Conservation (phyloP, 768 basidiomycete species). For the Psilocybe tampanensis region DNA sequence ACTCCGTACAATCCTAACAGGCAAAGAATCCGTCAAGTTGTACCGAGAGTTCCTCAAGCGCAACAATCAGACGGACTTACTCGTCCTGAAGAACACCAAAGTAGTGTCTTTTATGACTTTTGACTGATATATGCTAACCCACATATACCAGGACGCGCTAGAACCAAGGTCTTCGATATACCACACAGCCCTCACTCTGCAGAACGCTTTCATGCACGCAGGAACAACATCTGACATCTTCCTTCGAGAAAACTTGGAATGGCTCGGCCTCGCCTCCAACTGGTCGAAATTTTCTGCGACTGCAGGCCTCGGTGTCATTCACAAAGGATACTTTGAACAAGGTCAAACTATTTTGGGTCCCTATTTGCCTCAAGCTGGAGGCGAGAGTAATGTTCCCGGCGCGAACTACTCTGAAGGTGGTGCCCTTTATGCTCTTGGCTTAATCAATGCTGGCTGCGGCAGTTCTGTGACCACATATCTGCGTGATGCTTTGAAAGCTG, state of each 20-base stretch:
- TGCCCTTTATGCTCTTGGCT: constrained; percentile 90
- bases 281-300: constrained; percentile 99
- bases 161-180: constrained; percentile 96
- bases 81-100: constrained; percentile 92
- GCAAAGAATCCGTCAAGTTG: constrained; percentile 89
- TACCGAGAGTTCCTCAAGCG: constrained; percentile 95
- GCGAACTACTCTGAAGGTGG: constrained; percentile 95
- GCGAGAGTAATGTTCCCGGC: constrained; percentile 75
- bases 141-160: constrained; percentile 67
- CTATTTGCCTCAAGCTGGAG: constrained; percentile 82
- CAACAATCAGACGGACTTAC: constrained; percentile 90
- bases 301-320: constrained; percentile 95
- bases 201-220: constrained; percentile 98
- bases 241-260: constrained; percentile 94
- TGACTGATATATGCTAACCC: constrained; percentile 3
- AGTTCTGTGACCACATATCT: constrained; percentile 77
- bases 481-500: constrained; percentile 73
- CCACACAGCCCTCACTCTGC: constrained; percentile 93
- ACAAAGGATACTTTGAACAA: constrained; percentile 94
- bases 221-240: constrained; percentile 96
- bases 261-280: constrained; percentile 92
- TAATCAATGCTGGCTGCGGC: constrained; percentile 93
- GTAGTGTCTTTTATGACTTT: constrained; percentile 34
- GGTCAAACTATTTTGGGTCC: constrained; percentile 92
- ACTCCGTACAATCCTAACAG: constrained; percentile 81